Percentiles rank a stretch among this genome's conserved stretches.
These are phyloP conservation scores for Diaporthe citri DNA, from an alignment of 2,329 filamentous ascomycete species.

Conservation along the genomic window DNA sequence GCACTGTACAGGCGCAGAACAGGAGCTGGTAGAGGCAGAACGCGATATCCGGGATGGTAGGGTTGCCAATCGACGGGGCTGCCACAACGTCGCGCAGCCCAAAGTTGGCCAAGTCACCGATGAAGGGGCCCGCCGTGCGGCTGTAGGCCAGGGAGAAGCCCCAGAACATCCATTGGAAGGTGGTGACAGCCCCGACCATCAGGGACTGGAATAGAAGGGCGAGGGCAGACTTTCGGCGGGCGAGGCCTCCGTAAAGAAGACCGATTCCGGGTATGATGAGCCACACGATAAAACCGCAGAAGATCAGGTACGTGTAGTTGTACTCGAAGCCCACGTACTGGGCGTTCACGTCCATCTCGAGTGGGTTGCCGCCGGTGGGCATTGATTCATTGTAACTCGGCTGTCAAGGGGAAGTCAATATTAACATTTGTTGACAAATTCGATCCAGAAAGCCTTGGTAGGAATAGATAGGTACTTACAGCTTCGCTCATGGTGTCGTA, in stretches of 20 bases:
- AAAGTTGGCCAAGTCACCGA: constrained; percentile 72
- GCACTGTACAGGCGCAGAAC: constrained; percentile 71
- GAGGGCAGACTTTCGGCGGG: constrained; percentile 72
- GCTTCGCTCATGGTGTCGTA: constrained; percentile 33
- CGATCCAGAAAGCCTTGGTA: no score
- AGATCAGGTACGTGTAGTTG: constrained; percentile 71
- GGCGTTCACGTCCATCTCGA: constrained; percentile 52
- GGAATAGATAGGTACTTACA: constrained; percentile 7
- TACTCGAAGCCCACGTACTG: constrained; percentile 71
- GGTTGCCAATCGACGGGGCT: constrained; percentile 69
- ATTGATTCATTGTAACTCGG: constrained; percentile 42
- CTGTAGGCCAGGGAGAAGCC: constrained; percentile 75
- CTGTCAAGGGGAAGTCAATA: neutral
- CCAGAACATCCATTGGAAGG: constrained; percentile 74
- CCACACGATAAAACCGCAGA: constrained; percentile 73
- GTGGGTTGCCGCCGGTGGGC: constrained; percentile 46
- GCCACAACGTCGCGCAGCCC: constrained; percentile 71
- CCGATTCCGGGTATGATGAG: constrained; percentile 77
- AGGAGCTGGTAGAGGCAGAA: constrained; percentile 76
- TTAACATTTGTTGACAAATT: neutral
- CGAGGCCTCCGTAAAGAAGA: constrained; percentile 73
- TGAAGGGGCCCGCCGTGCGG: constrained; percentile 70
- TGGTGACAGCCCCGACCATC: constrained; percentile 66
- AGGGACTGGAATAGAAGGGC: constrained; percentile 73
- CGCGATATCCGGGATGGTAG: constrained; percentile 72